Percentiles rank a stretch among this genome's conserved stretches.
Evolutionary conservation across 2,329 filamentous ascomycete genomes (phyloP).

Genomic region (Pseudocercospora macadamiae): DNA sequence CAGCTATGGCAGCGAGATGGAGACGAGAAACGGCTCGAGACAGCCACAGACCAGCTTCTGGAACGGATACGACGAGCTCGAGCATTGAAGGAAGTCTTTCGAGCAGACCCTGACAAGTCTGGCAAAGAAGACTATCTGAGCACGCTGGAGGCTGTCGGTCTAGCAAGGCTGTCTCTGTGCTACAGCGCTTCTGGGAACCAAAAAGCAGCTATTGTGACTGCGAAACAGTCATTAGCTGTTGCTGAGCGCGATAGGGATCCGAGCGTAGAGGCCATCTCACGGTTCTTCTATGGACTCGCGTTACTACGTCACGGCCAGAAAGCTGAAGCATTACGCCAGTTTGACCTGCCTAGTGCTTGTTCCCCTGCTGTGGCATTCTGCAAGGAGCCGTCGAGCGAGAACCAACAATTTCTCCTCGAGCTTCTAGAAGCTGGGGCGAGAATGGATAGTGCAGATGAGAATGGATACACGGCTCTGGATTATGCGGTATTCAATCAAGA

Average conservation of each 20-base stretch:
- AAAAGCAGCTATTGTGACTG: slow-evolving; percentile 20
- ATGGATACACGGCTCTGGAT: slow-evolving; percentile 45
- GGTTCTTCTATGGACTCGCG: slow-evolving; percentile 16
- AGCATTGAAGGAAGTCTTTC: neutral
- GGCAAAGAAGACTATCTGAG: neutral
- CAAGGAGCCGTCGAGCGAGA: slow-evolving; percentile 45
- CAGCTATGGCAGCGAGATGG: neutral
- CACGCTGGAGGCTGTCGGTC: slow-evolving; percentile 20
- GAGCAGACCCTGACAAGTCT: neutral
- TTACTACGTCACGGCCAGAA: neutral
- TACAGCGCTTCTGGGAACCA: slow-evolving; percentile 31
- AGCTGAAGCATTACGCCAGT: slow-evolving; percentile 28
- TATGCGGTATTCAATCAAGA: slow-evolving; percentile 41
- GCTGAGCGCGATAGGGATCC: slow-evolving; percentile 29
- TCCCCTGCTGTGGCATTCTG: slow-evolving; percentile 43
- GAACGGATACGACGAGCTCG: neutral
- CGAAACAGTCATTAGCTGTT: neutral
- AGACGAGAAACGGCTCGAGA: neutral
- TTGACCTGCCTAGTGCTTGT: slow-evolving; percentile 34
- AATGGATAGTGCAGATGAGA: slow-evolving; percentile 37
- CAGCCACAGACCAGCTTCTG: neutral
- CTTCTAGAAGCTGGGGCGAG: slow-evolving; percentile 41
- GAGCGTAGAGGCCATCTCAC: slow-evolving; percentile 7
- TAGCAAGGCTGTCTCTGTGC: slow-evolving; percentile 42
- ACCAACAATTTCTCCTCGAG: slow-evolving; percentile 39